Conservation (phyloP, 2,329 filamentous ascomycete species). For the Trichoderma sp. region DNA sequence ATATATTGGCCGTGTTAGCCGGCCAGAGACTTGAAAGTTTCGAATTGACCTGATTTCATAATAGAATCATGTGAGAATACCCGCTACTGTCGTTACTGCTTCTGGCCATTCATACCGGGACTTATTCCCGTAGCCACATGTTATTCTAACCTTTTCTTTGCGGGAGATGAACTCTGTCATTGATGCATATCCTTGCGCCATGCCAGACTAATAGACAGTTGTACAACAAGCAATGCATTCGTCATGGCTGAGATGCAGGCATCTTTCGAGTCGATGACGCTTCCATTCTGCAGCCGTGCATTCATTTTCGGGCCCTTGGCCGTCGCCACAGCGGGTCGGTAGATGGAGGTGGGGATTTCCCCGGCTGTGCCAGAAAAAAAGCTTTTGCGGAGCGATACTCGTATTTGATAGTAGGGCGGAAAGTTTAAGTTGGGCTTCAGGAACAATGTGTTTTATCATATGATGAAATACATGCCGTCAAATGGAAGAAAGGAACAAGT, state of each 20-base stretch:
- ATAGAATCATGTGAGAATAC: neutral
- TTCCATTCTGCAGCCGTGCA: neutral
- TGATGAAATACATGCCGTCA: too few species aligned
- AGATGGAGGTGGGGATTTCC: neutral
- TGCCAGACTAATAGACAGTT: neutral
- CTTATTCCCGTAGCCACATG: neutral
- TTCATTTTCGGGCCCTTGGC: neutral
- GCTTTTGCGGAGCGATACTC: neutral
- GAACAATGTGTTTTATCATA: neutral
- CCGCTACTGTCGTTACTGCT: neutral
- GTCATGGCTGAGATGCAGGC: neutral
- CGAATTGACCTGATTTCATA: neutral
- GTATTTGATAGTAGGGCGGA: neutral
- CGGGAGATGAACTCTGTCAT: neutral
- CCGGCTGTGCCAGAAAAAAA: neutral
- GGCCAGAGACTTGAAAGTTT: neutral
- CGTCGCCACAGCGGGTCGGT: slow-evolving; percentile 22
- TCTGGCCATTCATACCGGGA: neutral
- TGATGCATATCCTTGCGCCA: neutral
- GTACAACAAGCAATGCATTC: neutral
- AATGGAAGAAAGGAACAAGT: neutral
- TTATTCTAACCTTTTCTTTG: neutral
- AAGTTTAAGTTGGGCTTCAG: neutral
- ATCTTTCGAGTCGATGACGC: slow-evolving; percentile 14
- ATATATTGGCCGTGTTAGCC: neutral